phyloP scores from a whole-genome alignment of 1,284 basidiomycete species.

The Wolfiporia cocos region DNA sequence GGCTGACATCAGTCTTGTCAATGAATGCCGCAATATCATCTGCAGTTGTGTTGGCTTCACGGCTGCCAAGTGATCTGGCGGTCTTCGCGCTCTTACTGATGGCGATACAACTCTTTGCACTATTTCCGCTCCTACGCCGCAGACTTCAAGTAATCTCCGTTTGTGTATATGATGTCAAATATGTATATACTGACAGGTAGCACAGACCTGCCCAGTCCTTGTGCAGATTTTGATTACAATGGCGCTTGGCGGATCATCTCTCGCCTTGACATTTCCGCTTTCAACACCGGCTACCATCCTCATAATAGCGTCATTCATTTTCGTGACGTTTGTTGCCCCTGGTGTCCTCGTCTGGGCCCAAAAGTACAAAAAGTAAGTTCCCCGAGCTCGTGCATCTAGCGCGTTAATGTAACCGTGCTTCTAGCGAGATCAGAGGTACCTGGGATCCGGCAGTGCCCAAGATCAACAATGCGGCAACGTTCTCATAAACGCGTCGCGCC shows the following conservation, averaged over 20 bases:
- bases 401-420: conserved; percentile 5
- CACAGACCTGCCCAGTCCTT: conserved; percentile 17
- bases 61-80: conserved; percentile 76
- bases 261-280: conserved; percentile 45
- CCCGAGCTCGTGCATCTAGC: not conserved
- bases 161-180: conserved; percentile 7
- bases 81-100: conserved; percentile 91
- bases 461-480: conserved; percentile 35
- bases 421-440: conserved; percentile 48
- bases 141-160: conserved; percentile 60
- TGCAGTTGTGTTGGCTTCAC: conserved; percentile 90
- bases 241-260: conserved; percentile 38
- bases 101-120: conserved; percentile 79
- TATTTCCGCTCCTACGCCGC: conserved; percentile 80
- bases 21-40: conserved; percentile 95
- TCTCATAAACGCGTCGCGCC: conserved; percentile 1
- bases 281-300: conserved; percentile 48
- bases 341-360: conserved; percentile 75
- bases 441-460: conserved; percentile 62
- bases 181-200: not conserved
- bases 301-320: conserved; percentile 42
- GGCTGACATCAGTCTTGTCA: conserved; percentile 84
- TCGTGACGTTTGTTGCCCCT: conserved; percentile 67
- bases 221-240: conserved; percentile 48
- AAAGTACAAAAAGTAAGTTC: conserved; percentile 71